These are phyloP conservation scores for Coniella lustricola DNA, from an alignment of 2,329 filamentous ascomycete species.

Conservation along the genomic window DNA sequence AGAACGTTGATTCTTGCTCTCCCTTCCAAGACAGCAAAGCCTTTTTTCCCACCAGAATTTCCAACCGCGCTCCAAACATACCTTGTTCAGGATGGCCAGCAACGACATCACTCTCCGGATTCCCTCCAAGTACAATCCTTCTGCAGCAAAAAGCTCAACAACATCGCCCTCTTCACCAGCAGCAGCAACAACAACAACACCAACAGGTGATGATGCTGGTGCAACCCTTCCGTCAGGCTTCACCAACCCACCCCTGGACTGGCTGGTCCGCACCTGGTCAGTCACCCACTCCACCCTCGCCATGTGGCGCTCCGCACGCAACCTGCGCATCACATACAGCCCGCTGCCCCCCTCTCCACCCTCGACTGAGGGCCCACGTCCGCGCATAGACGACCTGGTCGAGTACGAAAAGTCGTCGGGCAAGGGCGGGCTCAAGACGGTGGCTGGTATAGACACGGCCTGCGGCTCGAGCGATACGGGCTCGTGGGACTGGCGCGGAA, in stretches of 20 bases:
- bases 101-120: conserved; percentile 31
- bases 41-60: neutral
- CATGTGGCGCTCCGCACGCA: conserved; percentile 76
- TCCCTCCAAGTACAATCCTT: conserved; percentile 44
- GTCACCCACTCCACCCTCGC: conserved; percentile 69
- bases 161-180: conserved; percentile 20
- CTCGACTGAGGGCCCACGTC: conserved; percentile 15
- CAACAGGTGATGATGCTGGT: neutral
- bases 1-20: no score
- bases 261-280: conserved; percentile 61
- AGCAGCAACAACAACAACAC: neutral
- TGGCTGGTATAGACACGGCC: conserved; percentile 58
- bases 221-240: conserved; percentile 25
- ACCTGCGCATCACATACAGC: conserved; percentile 73
- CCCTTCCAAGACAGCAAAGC: neutral
- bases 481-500: conserved; percentile 71
- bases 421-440: conserved; percentile 45
- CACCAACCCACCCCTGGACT: conserved; percentile 44
- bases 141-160: conserved; percentile 18
- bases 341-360: conserved; percentile 32
- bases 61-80: neutral
- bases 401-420: conserved; percentile 52
- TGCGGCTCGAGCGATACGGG: conserved; percentile 26
- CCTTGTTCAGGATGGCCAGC: conserved; percentile 1
- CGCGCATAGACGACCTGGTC: conserved; percentile 64